Percentiles rank a stretch among this genome's conserved stretches.
These are phyloP conservation scores for Naganishia cerealis DNA, from an alignment of 1,284 basidiomycete species.

Conservation along the genomic window DNA sequence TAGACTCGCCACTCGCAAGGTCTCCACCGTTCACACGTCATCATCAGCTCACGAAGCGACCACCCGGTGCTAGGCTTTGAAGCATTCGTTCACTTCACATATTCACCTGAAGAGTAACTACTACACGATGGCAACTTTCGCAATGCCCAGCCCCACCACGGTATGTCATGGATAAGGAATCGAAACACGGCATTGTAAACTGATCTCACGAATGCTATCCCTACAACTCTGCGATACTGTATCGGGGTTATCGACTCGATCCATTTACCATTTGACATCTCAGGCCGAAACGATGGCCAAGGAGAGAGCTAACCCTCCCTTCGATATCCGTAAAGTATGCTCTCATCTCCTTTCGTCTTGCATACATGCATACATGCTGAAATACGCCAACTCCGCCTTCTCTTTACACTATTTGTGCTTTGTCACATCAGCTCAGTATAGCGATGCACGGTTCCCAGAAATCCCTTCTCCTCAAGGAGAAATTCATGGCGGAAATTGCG, in stretches of 20 bases:
- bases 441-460: conserved; percentile 53
- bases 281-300: conserved; percentile 53
- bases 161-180: neutral
- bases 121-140: conserved; percentile 24
- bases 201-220: neutral
- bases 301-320: conserved; percentile 58
- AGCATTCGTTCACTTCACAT: neutral
- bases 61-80: neutral
- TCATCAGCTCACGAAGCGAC: neutral
- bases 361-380: neutral
- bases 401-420: neutral
- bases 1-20: neutral
- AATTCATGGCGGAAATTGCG: conserved; percentile 58
- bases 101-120: neutral
- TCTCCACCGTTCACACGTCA: neutral
- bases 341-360: neutral
- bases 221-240: too few relatives aligned
- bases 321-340: conserved; percentile 55
- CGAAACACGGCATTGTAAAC: neutral
- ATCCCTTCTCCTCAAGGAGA: conserved; percentile 53
- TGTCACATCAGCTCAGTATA: conserved; percentile 42
- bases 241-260: neutral
- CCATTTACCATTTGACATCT: neutral
- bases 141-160: conserved; percentile 29
- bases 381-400: neutral